Percentiles rank a stretch among this genome's conserved stretches.
These are phyloP conservation scores for Akanthomyces dipterigenus DNA, from an alignment of 2,329 filamentous ascomycete species.

Conservation along the genomic window DNA sequence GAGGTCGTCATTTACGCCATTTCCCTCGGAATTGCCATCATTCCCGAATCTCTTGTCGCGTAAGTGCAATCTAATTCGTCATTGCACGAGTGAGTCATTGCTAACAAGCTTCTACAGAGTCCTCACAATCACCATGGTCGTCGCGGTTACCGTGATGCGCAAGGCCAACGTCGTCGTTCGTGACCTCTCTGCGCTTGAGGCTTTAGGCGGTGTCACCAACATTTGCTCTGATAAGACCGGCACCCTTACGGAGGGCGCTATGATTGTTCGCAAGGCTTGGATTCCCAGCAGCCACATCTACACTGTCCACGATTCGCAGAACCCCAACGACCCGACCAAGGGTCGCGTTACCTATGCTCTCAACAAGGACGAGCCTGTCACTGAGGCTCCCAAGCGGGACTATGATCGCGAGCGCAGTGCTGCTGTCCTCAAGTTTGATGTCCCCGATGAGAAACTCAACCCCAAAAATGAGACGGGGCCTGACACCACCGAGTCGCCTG, in stretches of 20 bases:
- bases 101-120: constrained; percentile 34
- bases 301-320: constrained; percentile 54
- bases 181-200: constrained; percentile 61
- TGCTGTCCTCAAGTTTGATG: constrained; percentile 54
- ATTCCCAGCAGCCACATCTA: constrained; percentile 51
- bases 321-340: constrained; percentile 54
- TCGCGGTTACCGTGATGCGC: constrained; percentile 57
- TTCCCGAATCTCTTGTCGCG: constrained; percentile 59
- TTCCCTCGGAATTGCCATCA: constrained; percentile 54
- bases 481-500: constrained; percentile 27
- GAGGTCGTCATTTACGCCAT: constrained; percentile 54
- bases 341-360: constrained; percentile 45
- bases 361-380: constrained; percentile 26
- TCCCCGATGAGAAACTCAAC: constrained; percentile 50
- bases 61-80: constrained; percentile 24
- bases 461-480: constrained; percentile 25
- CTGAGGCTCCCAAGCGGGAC: constrained; percentile 40
- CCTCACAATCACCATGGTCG: constrained; percentile 64
- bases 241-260: constrained; percentile 61
- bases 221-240: constrained; percentile 71
- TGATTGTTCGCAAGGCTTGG: constrained; percentile 63
- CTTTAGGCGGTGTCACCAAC: constrained; percentile 63
- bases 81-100: background rate
- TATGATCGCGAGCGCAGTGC: constrained; percentile 54
- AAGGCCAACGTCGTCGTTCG: constrained; percentile 59